A percentile compares a stretch with the other conserved stretches of the same genome.
These are phyloP conservation scores for Phytopythium montanum DNA, from an alignment of 352 stramenopile genomes.

Conservation along the genomic window DNA sequence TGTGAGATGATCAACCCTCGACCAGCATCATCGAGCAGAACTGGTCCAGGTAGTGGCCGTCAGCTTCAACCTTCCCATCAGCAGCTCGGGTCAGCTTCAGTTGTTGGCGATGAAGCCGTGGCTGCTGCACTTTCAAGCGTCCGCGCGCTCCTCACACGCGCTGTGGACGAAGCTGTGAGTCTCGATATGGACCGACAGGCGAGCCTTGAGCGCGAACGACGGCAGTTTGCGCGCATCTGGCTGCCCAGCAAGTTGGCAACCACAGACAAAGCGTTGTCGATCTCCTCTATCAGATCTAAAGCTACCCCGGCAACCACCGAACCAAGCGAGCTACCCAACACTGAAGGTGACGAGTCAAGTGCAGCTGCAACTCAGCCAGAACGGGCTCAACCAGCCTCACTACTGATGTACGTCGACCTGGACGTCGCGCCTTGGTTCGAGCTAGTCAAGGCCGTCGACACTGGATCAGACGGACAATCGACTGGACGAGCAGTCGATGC, in stretches of 20 bases:
- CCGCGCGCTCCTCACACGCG: constrained; percentile 20
- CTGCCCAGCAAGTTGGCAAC: constrained; percentile 25
- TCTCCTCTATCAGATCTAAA: background rate
- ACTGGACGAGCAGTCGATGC: constrained; percentile 3
- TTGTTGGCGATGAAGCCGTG: background rate
- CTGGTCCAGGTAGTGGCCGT: background rate
- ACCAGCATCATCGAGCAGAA: background rate
- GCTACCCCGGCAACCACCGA: background rate
- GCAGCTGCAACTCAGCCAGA: background rate
- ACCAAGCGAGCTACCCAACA: background rate
- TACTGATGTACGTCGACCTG: constrained; percentile 64
- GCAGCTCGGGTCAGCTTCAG: background rate
- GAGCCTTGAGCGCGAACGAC: constrained; percentile 27
- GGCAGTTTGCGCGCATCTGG: constrained; percentile 21
- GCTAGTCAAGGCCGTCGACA: constrained; percentile 20
- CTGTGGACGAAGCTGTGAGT: constrained; percentile 41
- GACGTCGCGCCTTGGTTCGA: constrained; percentile 71
- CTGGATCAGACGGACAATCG: background rate
- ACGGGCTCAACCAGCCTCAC: background rate
- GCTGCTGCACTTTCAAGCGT: constrained; percentile 16
- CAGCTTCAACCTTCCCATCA: background rate
- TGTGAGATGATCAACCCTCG: constrained; percentile 22
- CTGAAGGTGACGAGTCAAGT: background rate
- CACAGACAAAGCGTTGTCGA: background rate
- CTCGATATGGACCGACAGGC: constrained; percentile 22